phyloP scores from a whole-genome alignment of 176 grass and related monocot species.

The Elaeis guineensis region DNA sequence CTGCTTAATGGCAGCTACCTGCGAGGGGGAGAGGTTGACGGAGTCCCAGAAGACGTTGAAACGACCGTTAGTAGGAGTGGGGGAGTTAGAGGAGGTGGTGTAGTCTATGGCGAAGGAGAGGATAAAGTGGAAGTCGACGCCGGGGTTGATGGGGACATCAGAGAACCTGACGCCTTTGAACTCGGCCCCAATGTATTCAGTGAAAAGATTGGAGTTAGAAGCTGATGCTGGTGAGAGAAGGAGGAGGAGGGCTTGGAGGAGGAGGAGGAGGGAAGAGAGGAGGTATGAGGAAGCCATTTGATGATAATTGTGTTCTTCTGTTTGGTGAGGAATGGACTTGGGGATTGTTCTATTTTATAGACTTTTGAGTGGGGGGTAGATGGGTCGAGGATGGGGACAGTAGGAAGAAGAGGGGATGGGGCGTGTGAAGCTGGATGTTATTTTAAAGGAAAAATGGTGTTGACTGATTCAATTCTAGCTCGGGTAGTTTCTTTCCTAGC shows the following conservation, averaged over 20 bases:
- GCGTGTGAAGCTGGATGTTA: no score
- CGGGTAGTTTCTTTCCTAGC: no score
- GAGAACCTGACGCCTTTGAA: constrained; percentile 27
- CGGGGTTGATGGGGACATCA: constrained; percentile 38
- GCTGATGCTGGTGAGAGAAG: neutral
- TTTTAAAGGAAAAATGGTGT: no score
- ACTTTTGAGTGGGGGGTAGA: no score
- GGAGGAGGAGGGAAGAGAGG: neutral
- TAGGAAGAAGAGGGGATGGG: no score
- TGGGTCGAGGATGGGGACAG: no score
- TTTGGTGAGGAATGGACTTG: no score
- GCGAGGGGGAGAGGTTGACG: neutral
- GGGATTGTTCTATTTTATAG: no score
- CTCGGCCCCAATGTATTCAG: constrained; percentile 60
- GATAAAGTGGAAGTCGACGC: constrained; percentile 38
- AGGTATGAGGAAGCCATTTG: neutral
- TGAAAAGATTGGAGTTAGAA: constrained; percentile 29
- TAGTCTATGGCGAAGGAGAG: constrained; percentile 43
- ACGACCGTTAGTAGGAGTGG: constrained; percentile 30
- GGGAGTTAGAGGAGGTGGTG: neutral
- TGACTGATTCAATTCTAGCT: no score
- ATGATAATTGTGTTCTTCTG: no score
- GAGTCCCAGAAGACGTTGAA: constrained; percentile 40
- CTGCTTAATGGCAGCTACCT: constrained; percentile 11
- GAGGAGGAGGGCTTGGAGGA: neutral